Evolutionary conservation across 1,284 basidiomycete genomes (phyloP).

Genomic region (Cutaneotrichosporon cavernicola): DNA sequence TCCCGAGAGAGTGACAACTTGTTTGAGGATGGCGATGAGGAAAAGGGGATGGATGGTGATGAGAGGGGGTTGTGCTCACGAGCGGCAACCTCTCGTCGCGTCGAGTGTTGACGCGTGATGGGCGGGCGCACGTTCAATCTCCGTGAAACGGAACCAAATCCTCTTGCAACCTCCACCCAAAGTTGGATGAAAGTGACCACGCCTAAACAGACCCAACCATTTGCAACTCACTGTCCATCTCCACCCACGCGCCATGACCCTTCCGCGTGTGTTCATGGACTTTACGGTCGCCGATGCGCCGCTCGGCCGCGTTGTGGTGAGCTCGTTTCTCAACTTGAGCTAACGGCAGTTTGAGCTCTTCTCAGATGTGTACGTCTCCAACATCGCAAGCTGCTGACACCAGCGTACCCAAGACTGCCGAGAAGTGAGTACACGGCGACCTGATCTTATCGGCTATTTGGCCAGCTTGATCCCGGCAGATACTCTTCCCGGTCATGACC

Average conservation of each 20-base stretch:
- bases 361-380: slow-evolving; percentile 54
- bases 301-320: slow-evolving; percentile 64
- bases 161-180: slow-evolving; percentile 10
- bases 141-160: slow-evolving; percentile 9
- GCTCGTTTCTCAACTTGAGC: slow-evolving; percentile 19
- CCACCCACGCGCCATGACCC: slow-evolving; percentile 18
- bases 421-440: slow-evolving; percentile 65
- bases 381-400: slow-evolving; percentile 7
- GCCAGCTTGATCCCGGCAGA: neutral
- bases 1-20: neutral
- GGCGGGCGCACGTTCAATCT: neutral
- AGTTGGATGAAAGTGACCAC: neutral
- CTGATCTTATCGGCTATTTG: neutral
- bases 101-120: slow-evolving; percentile 1
- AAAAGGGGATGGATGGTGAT: neutral
- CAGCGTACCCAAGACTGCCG: slow-evolving; percentile 76
- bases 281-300: slow-evolving; percentile 62
- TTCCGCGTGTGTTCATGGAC: slow-evolving; percentile 66
- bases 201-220: neutral
- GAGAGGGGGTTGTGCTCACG: neutral
- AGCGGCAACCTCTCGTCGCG: neutral
- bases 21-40: neutral
- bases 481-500: no score
- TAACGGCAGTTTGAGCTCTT: slow-evolving; percentile 71
- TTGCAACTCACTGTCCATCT: neutral